These are phyloP conservation scores for Phaeomoniella chlamydospora DNA, from an alignment of 2,329 filamentous ascomycete genomes.

Conservation along the genomic window DNA sequence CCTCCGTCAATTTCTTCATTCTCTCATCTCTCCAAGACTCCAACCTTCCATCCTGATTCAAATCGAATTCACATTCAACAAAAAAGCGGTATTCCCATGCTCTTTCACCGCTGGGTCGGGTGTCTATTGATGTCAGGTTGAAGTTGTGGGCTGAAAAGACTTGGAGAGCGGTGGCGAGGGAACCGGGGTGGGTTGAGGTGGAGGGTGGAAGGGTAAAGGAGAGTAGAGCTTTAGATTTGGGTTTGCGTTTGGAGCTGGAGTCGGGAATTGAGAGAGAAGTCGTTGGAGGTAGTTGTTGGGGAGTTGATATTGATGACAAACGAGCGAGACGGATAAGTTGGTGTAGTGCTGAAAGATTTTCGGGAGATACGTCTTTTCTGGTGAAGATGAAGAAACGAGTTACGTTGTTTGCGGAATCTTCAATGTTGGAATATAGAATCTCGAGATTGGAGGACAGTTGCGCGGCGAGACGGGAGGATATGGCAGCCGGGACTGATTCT, in stretches of 20 bases:
- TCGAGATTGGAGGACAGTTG: constrained; percentile 51
- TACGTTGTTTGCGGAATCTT: constrained; percentile 30
- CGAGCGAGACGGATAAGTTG: neutral
- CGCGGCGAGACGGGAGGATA: constrained; percentile 63
- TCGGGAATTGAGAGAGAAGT: too few species aligned
- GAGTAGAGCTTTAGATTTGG: constrained; percentile 55
- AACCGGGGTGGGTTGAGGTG: constrained; percentile 65
- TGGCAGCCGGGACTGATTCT: constrained; percentile 54
- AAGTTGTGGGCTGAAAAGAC: constrained; percentile 61
- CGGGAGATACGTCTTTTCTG: constrained; percentile 9
- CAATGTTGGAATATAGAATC: constrained; percentile 41
- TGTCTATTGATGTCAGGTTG: constrained; percentile 85
- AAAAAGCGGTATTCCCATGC: constrained; percentile 88
- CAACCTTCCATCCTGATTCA: neutral
- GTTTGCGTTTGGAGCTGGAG: too few species aligned
- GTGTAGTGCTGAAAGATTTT: neutral
- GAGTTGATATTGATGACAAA: neutral
- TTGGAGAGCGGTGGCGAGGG: constrained; percentile 63
- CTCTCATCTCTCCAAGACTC: constrained; percentile 15
- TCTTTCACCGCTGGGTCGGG: constrained; percentile 50
- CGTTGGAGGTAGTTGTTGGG: neutral
- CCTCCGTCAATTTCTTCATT: constrained; percentile 15
- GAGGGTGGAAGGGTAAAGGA: constrained; percentile 72
- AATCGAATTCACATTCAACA: constrained; percentile 75
- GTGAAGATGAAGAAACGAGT: constrained; percentile 31